Evolutionary conservation across 169 alveolate species (phyloP), one percentile per base, ranked within the genome.

Genomic region (Cryptosporidium meleagridis): DNA sequence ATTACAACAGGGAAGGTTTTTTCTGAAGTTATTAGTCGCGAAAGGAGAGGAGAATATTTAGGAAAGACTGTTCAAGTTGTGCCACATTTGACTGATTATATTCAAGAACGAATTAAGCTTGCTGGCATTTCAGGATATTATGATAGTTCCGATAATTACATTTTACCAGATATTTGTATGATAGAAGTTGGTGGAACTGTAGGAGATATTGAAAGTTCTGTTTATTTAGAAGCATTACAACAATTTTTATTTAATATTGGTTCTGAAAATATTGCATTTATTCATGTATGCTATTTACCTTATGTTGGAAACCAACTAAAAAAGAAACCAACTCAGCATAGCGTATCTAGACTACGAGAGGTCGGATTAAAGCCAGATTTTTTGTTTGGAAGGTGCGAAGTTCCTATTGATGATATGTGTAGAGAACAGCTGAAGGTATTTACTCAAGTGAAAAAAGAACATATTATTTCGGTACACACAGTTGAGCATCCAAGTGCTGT

Each of bases 121-220:
- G 86, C 75, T 53, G 86, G 69, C 2, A 51, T 85, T 26, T 84
- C 91, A 4, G 95, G 92, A 33, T 95, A 94, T 41, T 80, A 92
- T 35, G 72, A 61, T 45, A 92, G 89, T 35, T 86, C 85, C 84
- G 92, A 84, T 69, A 85, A 92, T 8, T 96, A 91, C 45, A 39
- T 52, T 67, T 23, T 87, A 29, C 94, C 99, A 9, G 98, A 98
- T 29, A 93, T 97, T 39, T 97, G 99, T 51, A 93, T 98, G 51
- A 93, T 98, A 35, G 99, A 98, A 92, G 97, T 98, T n/a, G 99
- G 99, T 35, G 99, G 75, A 23, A 97, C 99, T 5, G 99, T 97
- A 5, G 99, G 99, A 41, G 99, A 98, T 89, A 94, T 96, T 29
- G 99, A 97, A 92, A 95, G 98, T 51, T 97, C 98, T 6, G 96